Percentiles rank a stretch among this genome's conserved stretches.
These are phyloP conservation scores for Globisporangium canariense DNA, from an alignment of 352 stramenopile genomes.

Conservation along the genomic window DNA sequence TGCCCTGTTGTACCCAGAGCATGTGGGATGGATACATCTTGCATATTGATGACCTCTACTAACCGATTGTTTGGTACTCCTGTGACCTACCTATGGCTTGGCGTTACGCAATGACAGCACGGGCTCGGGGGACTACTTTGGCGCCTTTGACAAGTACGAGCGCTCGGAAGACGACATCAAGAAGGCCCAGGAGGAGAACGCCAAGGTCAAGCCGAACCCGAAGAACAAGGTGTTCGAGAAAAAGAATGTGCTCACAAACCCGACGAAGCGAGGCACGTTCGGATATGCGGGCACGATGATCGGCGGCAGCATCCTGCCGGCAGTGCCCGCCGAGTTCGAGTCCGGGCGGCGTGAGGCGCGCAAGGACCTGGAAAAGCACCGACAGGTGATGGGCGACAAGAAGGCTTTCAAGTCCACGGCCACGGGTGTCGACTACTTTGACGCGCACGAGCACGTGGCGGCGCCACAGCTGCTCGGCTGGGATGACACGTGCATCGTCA, in stretches of 20 bases:
- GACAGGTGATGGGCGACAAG: slow-evolving; percentile 50
- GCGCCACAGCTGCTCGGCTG: slow-evolving; percentile 56
- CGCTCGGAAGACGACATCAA: slow-evolving; percentile 63
- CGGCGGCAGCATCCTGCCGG: slow-evolving; percentile 33
- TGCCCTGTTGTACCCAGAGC: not conserved
- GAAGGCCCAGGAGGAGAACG: slow-evolving; percentile 42
- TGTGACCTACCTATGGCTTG: not conserved
- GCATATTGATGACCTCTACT: not conserved
- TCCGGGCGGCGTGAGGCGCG: slow-evolving; percentile 35
- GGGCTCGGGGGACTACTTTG: slow-evolving; percentile 67
- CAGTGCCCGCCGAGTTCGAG: slow-evolving; percentile 61
- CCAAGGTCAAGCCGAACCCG: slow-evolving; percentile 31
- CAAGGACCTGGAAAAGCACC: slow-evolving; percentile 41
- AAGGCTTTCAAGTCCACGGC: slow-evolving; percentile 77
- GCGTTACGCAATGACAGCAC: slow-evolving; percentile 25
- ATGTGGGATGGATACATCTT: not conserved
- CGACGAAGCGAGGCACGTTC: slow-evolving; percentile 60
- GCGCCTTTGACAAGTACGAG: slow-evolving; percentile 61
- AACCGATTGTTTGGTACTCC: not conserved
- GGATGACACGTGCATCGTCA: slow-evolving; percentile 66
- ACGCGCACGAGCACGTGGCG: slow-evolving; percentile 68
- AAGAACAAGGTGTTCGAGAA: slow-evolving; percentile 69
- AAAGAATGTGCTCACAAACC: slow-evolving; percentile 66
- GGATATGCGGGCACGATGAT: slow-evolving; percentile 74
- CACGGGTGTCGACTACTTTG: slow-evolving; percentile 64